Base-by-base conservation (phyloP, 164 flowering plant genomes). In the Liriodendron chinense region DNA sequence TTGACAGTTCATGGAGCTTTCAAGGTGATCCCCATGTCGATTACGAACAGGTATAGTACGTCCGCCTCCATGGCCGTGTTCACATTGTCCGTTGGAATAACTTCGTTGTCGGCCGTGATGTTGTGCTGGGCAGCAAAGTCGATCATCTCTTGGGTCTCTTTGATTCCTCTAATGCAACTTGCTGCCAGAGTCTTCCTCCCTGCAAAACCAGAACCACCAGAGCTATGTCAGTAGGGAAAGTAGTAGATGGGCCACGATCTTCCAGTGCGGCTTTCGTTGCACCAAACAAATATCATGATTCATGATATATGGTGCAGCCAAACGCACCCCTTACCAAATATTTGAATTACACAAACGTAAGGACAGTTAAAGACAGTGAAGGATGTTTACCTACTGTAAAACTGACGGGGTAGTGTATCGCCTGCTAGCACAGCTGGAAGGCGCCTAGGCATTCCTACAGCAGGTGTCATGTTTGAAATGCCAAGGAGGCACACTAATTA, bases 81-180 rank as follows among this genome's bases (percentile, higher is more conserved):
- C 18, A 88, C 76, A 47, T 88, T 83, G 43, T 86, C 86, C 67
- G 82, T 80, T 1, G 84, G 48, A 13, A 87, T 84, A 16, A 86
- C 64, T 75, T 89, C 91, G 34, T 86, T 77, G n/a, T 86, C 90
- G 7, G 89, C 75, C 0, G 76, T 69, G 1, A 89, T 83, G 53
- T 83, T 81, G 84, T 88, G 88, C 65, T 87, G 59, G 5, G 85
- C 88, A 14, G 88, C 87, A 70, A 87, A 89, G 75, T 87, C 87
- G 1, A 86, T 67, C 92, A 87, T 89, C 78, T 89, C 88, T 68
- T 87, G 89, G 1, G 89, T 89, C 82, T 89, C 90, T 70, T 87
- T 86, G 78, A 87, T 47, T 6, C 92, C 92, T 47, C 92, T 91
- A 20, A 81, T 76, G 34, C 8, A 8, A 56, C 88, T 86, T 9